A percentile compares a stretch with the other conserved stretches of the same genome.
Evolutionary conservation across 2,329 filamentous ascomycete species (phyloP).

Genomic region (Microsporum ferrugineum): DNA sequence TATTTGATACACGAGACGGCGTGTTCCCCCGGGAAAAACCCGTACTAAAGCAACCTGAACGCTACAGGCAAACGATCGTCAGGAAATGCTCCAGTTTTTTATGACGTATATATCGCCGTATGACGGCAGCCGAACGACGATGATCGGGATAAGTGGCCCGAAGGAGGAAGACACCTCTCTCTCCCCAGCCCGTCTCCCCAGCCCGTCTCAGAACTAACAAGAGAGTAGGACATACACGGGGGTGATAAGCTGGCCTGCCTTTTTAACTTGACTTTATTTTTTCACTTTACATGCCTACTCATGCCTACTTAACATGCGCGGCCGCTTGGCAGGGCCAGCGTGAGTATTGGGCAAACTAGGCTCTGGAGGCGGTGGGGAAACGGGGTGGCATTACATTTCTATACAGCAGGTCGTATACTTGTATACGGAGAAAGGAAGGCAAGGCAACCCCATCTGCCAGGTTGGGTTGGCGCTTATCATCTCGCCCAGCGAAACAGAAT

Average conservation of each 20-base stretch:
- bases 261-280: neutral
- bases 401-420: neutral
- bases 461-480: neutral
- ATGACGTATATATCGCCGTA: neutral
- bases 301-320: neutral
- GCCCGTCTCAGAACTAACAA: neutral
- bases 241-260: no score
- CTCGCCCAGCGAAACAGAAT: neutral
- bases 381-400: neutral
- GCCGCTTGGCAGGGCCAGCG: neutral
- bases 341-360: neutral
- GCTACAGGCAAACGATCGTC: neutral
- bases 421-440: neutral
- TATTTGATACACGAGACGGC: neutral
- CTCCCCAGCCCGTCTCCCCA: neutral
- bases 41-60: neutral
- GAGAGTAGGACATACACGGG: no score
- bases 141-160: neutral
- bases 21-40: neutral
- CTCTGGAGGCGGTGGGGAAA: neutral
- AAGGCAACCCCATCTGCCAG: neutral
- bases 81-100: neutral
- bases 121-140: neutral
- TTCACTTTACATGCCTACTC: neutral
- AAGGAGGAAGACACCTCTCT: neutral